These are phyloP conservation scores for Orbilia javanica DNA, from an alignment of 2,329 filamentous ascomycete genomes.

Conservation along the genomic window DNA sequence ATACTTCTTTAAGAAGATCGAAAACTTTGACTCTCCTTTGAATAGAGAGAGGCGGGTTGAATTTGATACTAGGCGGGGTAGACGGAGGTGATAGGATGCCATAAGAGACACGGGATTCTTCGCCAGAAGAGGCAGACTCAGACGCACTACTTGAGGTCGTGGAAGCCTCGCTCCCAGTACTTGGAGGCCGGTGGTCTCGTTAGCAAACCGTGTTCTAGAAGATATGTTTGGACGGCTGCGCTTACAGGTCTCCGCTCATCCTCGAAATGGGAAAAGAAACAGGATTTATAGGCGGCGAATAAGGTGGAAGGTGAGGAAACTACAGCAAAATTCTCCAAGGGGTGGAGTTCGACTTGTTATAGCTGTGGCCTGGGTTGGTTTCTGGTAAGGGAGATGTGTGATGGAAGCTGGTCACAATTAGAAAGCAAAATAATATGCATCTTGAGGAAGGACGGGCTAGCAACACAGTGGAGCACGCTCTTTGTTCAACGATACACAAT, in stretches of 20 bases:
- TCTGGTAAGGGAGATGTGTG: background rate
- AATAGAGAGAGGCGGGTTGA: conserved; percentile 61
- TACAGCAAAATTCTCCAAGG: background rate
- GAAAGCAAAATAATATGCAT: background rate
- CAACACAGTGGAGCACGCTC: conserved; percentile 4
- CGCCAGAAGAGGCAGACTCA: background rate
- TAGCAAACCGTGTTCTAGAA: background rate
- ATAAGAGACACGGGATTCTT: background rate
- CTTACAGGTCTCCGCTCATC: conserved; percentile 10
- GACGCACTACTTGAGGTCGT: background rate
- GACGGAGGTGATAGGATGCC: conserved; percentile 43
- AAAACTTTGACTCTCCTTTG: conserved; percentile 59
- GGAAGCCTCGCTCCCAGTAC: background rate
- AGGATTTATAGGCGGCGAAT: too few relatives aligned
- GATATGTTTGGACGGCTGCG: background rate
- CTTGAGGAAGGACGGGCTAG: background rate
- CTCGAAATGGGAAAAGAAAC: background rate
- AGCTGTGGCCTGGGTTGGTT: background rate
- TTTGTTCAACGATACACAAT: conserved; percentile 1
- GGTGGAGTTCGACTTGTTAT: background rate
- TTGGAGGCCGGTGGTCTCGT: background rate
- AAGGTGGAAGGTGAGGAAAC: background rate
- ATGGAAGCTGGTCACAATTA: background rate
- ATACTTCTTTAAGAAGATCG: conserved; percentile 46
- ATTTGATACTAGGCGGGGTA: conserved; percentile 53